Base-by-base conservation (phyloP, 2,329 filamentous ascomycete genomes). In the Rutstroemia sydowiana region DNA sequence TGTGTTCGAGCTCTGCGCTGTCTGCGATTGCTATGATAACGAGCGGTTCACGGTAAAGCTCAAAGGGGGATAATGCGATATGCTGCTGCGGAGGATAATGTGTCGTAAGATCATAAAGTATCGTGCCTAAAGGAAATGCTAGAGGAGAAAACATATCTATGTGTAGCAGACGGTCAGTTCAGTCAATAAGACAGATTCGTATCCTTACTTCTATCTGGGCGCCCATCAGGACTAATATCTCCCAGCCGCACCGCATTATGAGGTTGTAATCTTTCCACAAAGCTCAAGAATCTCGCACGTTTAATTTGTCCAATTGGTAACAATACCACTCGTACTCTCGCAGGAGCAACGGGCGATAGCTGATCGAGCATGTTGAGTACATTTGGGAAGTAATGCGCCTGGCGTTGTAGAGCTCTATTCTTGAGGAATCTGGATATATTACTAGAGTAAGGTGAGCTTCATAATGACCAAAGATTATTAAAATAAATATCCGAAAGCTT, bases 131-230 rank as follows among this genome's bases (percentile, higher is more conserved):
- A 10, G 89, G 90, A 68, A 93, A 95, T 13, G 87, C 88, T 63
- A 93, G 74, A 37, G 92, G 92, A 53, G 89, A 95, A 71, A 97
- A 96, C 84, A 93, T 91, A 70, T 89, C 90, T 95, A 68, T 48
- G 11, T 48, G 65, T 51, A 66, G 60, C 49, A 50, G 28, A 20
- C 10, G n/a, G n/a, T 45, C 49, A 40, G 41, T 14, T 5, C 16
- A 21, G 28, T 18, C 21, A 53, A 13, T 8, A 30, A 42, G 21
- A 11, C 39, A 34, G 26, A 48, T n/a, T 39, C 28, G 34, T 32
- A n/a, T 47, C 55, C 80, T 68, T 84, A 92, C 89, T 95, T 75
- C 87, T 84, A 69, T 95, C 87, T 51, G 89, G 87, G 61, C 88
- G 81, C 67, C 81, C 77, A 78, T 95, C 88, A 64, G 89, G 83